A percentile compares a stretch with the other conserved stretches of the same genome.
phyloP scores from a whole-genome alignment of 208 protist species.

The Leptomonas pyrrhocoris region DNA sequence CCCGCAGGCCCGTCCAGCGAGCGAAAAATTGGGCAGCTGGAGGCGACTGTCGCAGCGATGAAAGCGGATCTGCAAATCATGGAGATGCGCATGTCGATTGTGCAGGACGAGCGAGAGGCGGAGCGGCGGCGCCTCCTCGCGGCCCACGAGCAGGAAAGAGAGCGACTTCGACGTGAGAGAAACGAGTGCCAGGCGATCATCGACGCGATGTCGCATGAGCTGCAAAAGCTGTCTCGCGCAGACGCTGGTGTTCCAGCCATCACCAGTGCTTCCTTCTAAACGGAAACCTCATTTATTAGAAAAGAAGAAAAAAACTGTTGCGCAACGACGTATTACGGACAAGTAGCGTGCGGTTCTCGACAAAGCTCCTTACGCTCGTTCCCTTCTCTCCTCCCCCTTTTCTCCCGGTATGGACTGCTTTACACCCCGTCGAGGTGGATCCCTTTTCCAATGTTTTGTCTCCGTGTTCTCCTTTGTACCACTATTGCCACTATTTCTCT shows the following conservation, averaged over 20 bases:
- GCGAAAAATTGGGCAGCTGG: constrained; percentile 42
- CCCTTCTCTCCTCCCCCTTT: background rate
- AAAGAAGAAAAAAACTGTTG: too few species aligned
- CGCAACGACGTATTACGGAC: too few species aligned
- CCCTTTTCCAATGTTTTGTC: too few species aligned
- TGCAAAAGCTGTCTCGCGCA: constrained; percentile 41
- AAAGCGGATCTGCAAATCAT: constrained; percentile 49
- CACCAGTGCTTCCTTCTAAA: constrained; percentile 14
- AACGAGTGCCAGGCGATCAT: constrained; percentile 64
- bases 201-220: constrained; percentile 55
- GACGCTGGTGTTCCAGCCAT: constrained; percentile 21
- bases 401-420: too few species aligned
- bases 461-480: constrained; percentile 15
- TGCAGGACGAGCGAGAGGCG: constrained; percentile 43
- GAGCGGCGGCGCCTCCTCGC: constrained; percentile 58
- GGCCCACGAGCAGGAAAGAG: constrained; percentile 47
- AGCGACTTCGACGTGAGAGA: constrained; percentile 43
- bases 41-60: constrained; percentile 37
- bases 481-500: too few species aligned
- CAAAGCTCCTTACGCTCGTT: background rate
- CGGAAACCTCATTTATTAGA: too few species aligned
- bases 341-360: background rate
- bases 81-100: constrained; percentile 50
- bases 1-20: constrained; percentile 16
- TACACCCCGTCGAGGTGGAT: too few species aligned